Percentiles rank a stretch among this genome's conserved stretches.
These are phyloP conservation scores for Pythium aristosporum DNA, from an alignment of 352 stramenopile genomes.

Conservation along the genomic window DNA sequence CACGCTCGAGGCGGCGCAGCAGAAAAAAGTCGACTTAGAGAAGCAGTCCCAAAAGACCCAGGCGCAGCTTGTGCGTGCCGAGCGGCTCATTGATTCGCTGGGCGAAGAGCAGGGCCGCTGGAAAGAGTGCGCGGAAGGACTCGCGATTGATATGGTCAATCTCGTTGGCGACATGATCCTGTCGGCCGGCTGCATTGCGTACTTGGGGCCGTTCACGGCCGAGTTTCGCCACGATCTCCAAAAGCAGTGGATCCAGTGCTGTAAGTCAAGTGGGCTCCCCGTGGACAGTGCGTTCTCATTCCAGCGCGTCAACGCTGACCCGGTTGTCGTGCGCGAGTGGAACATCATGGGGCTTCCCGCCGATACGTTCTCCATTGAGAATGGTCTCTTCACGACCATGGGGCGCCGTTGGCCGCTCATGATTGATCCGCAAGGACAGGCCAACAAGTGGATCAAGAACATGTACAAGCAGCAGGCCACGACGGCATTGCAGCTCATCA, in stretches of 20 bases:
- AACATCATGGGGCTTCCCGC: slow-evolving; percentile 91
- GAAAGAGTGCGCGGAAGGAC: slow-evolving; percentile 75
- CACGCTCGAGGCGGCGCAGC: slow-evolving; percentile 84
- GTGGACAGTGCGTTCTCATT: slow-evolving; percentile 87
- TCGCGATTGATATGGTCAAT: slow-evolving; percentile 87
- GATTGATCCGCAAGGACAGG: slow-evolving; percentile 94
- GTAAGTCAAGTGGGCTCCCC: slow-evolving; percentile 74
- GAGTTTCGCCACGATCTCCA: slow-evolving; percentile 85
- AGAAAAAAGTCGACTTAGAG: slow-evolving; percentile 93
- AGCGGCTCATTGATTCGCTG: slow-evolving; percentile 89
- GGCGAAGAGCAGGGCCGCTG: slow-evolving; percentile 90
- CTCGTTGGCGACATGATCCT: slow-evolving; percentile 93
- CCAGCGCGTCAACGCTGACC: slow-evolving; percentile 77
- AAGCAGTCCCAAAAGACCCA: slow-evolving; percentile 85
- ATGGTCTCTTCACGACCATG: slow-evolving; percentile 91
- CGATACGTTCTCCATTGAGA: slow-evolving; percentile 93
- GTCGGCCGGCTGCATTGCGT: slow-evolving; percentile 90
- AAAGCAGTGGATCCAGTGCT: slow-evolving; percentile 81
- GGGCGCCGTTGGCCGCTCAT: slow-evolving; percentile 91
- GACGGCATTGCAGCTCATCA: slow-evolving; percentile 88
- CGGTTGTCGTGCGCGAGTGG: slow-evolving; percentile 90
- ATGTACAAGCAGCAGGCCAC: slow-evolving; percentile 79
- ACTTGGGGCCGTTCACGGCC: slow-evolving; percentile 90
- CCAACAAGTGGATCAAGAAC: slow-evolving; percentile 94
- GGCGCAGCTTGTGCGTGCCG: slow-evolving; percentile 86